These are phyloP conservation scores for Vigna trinervia DNA, from an alignment of 306 rosid genomes.

Conservation along the genomic window DNA sequence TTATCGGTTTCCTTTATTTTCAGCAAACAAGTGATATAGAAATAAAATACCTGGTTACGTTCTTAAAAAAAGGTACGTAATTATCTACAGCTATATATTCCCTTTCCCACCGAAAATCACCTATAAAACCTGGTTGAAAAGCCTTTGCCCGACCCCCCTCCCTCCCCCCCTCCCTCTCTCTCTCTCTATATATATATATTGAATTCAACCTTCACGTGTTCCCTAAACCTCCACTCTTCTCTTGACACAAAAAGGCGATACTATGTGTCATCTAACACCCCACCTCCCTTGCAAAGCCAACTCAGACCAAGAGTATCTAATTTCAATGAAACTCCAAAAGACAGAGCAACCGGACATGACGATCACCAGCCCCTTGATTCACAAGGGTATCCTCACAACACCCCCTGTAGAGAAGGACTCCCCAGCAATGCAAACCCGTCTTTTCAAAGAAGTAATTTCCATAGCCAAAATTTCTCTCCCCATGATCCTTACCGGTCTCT, in stretches of 20 bases:
- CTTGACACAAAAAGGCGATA: conserved; percentile 10
- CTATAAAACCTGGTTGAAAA: conserved; percentile 52
- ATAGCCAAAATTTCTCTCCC: conserved; percentile 77
- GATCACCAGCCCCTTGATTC: conserved; percentile 50
- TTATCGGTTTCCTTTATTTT: background rate
- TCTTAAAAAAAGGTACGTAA: background rate
- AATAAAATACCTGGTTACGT: background rate
- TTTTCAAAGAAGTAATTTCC: conserved; percentile 55
- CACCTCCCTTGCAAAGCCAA: conserved; percentile 22
- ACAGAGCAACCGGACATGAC: conserved; percentile 29
- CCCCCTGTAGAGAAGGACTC: background rate
- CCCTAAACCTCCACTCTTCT: background rate
- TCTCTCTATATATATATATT: background rate
- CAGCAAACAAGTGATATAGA: background rate
- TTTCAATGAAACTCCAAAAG: conserved; percentile 27
- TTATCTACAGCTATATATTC: background rate
- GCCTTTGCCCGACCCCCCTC: conserved; percentile 9
- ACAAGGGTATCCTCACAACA: background rate
- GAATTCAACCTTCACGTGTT: conserved; percentile 19
- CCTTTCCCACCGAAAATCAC: conserved; percentile 9
- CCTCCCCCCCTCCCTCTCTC: conserved; percentile 22
- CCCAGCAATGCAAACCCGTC: conserved; percentile 39
- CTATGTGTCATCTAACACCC: conserved; percentile 34
- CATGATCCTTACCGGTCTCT: conserved; percentile 80
- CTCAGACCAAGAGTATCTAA: background rate